Percentiles rank a stretch among this genome's conserved stretches.
phyloP scores from a whole-genome alignment of 139 green algal genomes.

The Coccomyxa sp. region DNA sequence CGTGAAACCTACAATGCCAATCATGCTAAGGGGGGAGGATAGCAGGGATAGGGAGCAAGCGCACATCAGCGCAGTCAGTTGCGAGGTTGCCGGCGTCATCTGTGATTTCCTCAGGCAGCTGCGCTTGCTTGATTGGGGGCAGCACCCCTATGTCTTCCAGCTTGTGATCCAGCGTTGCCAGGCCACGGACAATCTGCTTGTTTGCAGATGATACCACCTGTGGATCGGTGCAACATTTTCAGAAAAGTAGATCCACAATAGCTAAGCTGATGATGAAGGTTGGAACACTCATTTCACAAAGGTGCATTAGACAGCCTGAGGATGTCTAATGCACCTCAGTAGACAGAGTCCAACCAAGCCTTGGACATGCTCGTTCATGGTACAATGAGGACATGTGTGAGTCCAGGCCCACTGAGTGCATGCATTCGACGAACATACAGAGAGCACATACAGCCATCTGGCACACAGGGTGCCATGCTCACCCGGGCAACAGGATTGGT shows the following conservation, averaged over 20 bases:
- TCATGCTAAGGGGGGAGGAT: not conserved
- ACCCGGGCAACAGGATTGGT: constrained; percentile 11
- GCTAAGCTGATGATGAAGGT: no score
- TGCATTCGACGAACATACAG: no score
- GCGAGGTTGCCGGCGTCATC: not conserved
- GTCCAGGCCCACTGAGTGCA: no score
- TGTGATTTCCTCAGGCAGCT: constrained; percentile 11
- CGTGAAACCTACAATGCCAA: not conserved
- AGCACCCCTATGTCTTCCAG: constrained; percentile 43
- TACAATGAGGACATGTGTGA: no score
- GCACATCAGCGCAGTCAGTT: not conserved
- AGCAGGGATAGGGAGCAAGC: not conserved
- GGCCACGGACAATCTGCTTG: constrained; percentile 12
- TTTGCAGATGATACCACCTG: not conserved
- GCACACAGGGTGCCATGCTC: not conserved
- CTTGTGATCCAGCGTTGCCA: constrained; percentile 33
- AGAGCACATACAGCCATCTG: no score
- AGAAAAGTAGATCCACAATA: no score
- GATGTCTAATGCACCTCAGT: no score
- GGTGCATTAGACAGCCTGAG: no score
- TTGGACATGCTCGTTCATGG: no score
- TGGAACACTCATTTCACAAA: no score
- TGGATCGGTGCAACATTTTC: not conserved
- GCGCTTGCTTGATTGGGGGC: constrained; percentile 31
- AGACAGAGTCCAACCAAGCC: no score